phyloP scores from a whole-genome alignment of 2,329 filamentous ascomycete species.

The Paecilomyces dactylethromorphus region DNA sequence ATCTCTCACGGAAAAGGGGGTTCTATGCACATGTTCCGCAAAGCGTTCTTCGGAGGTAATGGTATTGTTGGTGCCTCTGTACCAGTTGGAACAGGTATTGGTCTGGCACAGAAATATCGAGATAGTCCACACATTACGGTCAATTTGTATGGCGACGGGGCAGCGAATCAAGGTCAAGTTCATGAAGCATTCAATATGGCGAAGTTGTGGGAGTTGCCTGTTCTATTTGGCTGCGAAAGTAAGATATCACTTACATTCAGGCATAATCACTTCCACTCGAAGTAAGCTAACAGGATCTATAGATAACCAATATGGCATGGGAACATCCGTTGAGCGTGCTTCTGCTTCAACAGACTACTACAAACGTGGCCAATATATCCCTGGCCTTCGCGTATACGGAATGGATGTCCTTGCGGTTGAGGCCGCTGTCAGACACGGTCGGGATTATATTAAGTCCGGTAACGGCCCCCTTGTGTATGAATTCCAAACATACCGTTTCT shows the following conservation, averaged over 20 bases:
- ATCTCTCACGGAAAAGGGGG: constrained; percentile 95
- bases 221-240: constrained; percentile 95
- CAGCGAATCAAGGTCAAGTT: constrained; percentile 93
- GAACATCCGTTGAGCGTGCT: constrained; percentile 81
- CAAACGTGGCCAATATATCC: constrained; percentile 97
- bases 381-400: constrained; percentile 92
- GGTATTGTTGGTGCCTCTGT: constrained; percentile 96
- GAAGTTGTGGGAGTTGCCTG: constrained; percentile 88
- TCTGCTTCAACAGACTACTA: constrained; percentile 95
- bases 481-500: constrained; percentile 95
- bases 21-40: constrained; percentile 97
- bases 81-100: constrained; percentile 84
- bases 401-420: constrained; percentile 96
- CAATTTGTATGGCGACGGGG: constrained; percentile 87
- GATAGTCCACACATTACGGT: constrained; percentile 73
- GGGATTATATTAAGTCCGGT: constrained; percentile 68
- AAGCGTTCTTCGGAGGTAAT: constrained; percentile 92
- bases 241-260: constrained; percentile 13
- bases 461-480: constrained; percentile 89
- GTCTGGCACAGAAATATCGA: constrained; percentile 87
- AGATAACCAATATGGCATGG: constrained; percentile 99
- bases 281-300: not conserved
- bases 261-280: constrained; percentile 13
- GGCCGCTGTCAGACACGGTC: constrained; percentile 82
- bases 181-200: constrained; percentile 99